Evolutionary conservation across 345 rosid species (phyloP).

Genomic region (Brassica cretica): DNA sequence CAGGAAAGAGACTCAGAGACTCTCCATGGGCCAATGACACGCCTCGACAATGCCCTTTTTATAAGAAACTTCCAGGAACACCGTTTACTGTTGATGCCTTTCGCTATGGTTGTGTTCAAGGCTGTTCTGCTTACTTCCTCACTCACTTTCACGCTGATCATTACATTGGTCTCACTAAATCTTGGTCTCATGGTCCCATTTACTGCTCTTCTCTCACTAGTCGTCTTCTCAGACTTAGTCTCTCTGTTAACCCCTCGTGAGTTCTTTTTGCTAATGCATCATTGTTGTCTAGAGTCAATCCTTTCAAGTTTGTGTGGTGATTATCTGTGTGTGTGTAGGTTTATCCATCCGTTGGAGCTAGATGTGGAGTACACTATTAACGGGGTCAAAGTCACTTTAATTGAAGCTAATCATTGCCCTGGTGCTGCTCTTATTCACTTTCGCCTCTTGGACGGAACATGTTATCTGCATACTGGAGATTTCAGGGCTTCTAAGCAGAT

Average conservation of each 20-base stretch:
- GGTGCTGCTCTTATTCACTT: slow-evolving; percentile 76
- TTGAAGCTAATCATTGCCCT: slow-evolving; percentile 83
- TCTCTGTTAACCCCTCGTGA: slow-evolving; percentile 58
- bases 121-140: slow-evolving; percentile 73
- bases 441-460: slow-evolving; percentile 53
- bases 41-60: slow-evolving; percentile 68
- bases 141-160: slow-evolving; percentile 83
- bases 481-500: slow-evolving; percentile 71
- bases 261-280: slow-evolving; percentile 9
- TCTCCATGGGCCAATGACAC: slow-evolving; percentile 21
- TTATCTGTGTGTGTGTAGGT: slow-evolving; percentile 43
- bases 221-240: slow-evolving; percentile 60
- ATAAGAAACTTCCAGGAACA: slow-evolving; percentile 78
- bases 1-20: slow-evolving; percentile 16
- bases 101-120: slow-evolving; percentile 63
- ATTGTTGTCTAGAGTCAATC: not conserved
- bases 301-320: not conserved
- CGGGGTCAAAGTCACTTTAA: slow-evolving; percentile 58
- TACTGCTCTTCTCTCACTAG: slow-evolving; percentile 69
- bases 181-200: slow-evolving; percentile 76
- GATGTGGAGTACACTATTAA: slow-evolving; percentile 51
- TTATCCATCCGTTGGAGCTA: slow-evolving; percentile 57
- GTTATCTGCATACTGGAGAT: slow-evolving; percentile 83
- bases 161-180: slow-evolving; percentile 68
- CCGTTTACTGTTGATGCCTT: slow-evolving; percentile 76